These are phyloP conservation scores for Rhodotorula sp. DNA, from an alignment of 1,284 basidiomycete species.

Conservation along the genomic window DNA sequence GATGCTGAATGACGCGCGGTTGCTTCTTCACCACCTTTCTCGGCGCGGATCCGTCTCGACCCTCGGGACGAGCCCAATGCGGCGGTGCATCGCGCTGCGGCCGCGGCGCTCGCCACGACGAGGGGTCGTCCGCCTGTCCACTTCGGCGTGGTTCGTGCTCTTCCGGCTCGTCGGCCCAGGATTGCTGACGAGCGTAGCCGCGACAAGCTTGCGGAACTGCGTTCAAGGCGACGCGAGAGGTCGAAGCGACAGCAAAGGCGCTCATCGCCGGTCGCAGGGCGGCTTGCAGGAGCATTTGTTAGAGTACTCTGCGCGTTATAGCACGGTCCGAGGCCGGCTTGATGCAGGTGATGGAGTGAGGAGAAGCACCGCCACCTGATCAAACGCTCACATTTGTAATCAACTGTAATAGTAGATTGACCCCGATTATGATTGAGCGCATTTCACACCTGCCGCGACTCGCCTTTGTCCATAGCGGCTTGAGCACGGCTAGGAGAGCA, in stretches of 20 bases:
- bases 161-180: background rate
- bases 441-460: no score
- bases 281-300: background rate
- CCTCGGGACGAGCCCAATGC: background rate
- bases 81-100: background rate
- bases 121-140: no score
- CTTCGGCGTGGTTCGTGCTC: background rate
- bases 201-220: background rate
- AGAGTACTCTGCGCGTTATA: no score
- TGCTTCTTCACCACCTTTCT: background rate
- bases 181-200: background rate
- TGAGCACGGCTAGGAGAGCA: no score
- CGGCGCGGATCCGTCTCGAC: background rate
- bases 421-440: no score
- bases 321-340: no score
- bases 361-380: no score
- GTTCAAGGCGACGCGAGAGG: background rate
- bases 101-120: background rate
- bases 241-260: background rate
- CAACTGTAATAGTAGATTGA: no score
- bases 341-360: no score
- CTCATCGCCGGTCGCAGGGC: background rate
- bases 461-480: no score
- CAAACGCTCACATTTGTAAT: no score
- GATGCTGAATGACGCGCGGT: background rate